Evolutionary conservation across 768 basidiomycete genomes (phyloP).

Genomic region (Hygrophorus russula): DNA sequence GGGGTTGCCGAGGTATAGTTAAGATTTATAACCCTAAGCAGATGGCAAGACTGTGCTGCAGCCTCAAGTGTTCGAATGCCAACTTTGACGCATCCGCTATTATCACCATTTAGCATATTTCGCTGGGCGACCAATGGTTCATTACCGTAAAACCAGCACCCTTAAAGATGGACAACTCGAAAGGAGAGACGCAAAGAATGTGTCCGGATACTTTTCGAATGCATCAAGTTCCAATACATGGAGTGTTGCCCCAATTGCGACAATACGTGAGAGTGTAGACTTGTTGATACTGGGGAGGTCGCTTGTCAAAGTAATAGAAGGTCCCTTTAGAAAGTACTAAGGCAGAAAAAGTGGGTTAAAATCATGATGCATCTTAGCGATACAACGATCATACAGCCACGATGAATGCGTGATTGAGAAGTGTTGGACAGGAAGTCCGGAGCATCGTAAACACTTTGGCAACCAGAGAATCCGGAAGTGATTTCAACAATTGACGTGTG

Average conservation of each 20-base stretch:
- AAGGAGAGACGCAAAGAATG: slow-evolving; percentile 38
- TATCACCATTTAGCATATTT: slow-evolving; percentile 3
- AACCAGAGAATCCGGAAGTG: slow-evolving; percentile 40
- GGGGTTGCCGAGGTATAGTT: slow-evolving; percentile 51
- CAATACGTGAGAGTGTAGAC: slow-evolving; percentile 36
- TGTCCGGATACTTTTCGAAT: slow-evolving; percentile 42
- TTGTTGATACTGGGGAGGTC: slow-evolving; percentile 42
- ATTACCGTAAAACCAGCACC: slow-evolving; percentile 44
- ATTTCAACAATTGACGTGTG: slow-evolving; percentile 28
- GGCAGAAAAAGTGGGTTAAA: not conserved
- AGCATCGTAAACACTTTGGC: slow-evolving; percentile 43
- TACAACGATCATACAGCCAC: slow-evolving; percentile 28
- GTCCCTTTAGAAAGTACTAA: slow-evolving; percentile 51
- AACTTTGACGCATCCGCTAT: slow-evolving; percentile 51
- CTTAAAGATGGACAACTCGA: slow-evolving; percentile 30
- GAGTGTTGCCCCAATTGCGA: slow-evolving; percentile 23
- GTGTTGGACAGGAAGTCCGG: slow-evolving; percentile 34
- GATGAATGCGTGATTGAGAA: slow-evolving; percentile 45
- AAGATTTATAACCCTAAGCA: slow-evolving; percentile 40
- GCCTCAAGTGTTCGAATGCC: slow-evolving; percentile 35
- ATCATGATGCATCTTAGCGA: not conserved
- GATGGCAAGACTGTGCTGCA: slow-evolving; percentile 28
- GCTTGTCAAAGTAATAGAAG: slow-evolving; percentile 32
- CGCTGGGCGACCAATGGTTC: not conserved
- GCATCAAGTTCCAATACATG: slow-evolving; percentile 39